Evolutionary conservation across 2,329 filamentous ascomycete species (phyloP).

Genomic region (Botrytis byssoidea): DNA sequence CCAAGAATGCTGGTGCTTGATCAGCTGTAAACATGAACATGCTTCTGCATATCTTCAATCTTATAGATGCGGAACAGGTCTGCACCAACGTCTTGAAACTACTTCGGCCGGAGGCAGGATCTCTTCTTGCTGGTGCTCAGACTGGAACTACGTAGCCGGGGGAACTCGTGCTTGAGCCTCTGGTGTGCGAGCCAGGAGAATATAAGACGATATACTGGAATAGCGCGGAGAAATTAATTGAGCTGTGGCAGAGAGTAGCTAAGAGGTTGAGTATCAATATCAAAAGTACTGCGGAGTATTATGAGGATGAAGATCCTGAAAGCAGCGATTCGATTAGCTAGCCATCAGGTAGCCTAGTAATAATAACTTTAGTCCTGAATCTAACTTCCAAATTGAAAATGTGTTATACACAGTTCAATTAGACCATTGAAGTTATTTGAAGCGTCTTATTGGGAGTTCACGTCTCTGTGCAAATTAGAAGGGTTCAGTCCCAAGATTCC

Average conservation of each 20-base stretch:
- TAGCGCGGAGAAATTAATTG: background rate
- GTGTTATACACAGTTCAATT: background rate
- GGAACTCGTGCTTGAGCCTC: background rate
- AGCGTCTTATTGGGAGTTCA: no score
- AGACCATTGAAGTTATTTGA: background rate
- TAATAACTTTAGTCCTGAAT: background rate
- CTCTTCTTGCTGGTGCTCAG: background rate
- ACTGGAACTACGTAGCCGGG: background rate
- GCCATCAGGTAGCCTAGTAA: background rate
- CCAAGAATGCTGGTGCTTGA: background rate
- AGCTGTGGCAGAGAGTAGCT: background rate
- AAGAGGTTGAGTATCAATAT: background rate
- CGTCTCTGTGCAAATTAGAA: no score
- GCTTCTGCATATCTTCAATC: conserved; percentile 1
- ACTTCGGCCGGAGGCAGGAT: no score
- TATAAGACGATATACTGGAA: background rate
- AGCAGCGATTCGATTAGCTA: background rate
- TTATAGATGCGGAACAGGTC: background rate
- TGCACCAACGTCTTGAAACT: background rate
- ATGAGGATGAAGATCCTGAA: background rate
- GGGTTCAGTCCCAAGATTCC: no score
- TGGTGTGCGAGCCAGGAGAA: background rate
- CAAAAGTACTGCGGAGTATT: background rate
- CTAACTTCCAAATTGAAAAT: background rate
- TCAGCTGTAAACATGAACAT: background rate